phyloP scores from a whole-genome alignment of 1,284 basidiomycete species.

The Lignosus rhinocerotis region DNA sequence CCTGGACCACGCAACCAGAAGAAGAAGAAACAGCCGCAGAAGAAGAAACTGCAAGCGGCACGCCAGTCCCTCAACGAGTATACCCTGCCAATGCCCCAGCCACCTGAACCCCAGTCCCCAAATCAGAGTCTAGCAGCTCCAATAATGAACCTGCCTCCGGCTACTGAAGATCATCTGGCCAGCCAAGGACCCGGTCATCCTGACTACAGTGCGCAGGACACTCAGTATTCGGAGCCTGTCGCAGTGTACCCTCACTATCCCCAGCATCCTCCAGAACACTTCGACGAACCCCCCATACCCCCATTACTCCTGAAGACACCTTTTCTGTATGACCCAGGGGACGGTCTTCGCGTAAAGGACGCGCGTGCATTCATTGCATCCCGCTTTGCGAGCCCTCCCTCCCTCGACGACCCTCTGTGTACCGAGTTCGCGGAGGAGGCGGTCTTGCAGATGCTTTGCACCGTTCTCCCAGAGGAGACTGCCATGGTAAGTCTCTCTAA shows the following conservation, averaged over 20 bases:
- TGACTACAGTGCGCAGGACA: not conserved
- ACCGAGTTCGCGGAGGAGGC: conserved; percentile 74
- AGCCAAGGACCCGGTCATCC: not conserved
- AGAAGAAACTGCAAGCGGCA: conserved; percentile 30
- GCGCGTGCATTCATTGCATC: conserved; percentile 58
- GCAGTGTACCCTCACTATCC: not conserved
- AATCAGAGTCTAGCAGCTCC: not conserved
- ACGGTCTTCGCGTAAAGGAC: conserved; percentile 71
- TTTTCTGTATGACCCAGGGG: conserved; percentile 73
- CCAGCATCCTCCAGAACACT: conserved; percentile 1
- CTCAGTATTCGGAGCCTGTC: not conserved
- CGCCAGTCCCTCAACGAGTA: not conserved
- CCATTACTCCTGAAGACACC: conserved; percentile 39
- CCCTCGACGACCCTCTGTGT: conserved; percentile 60
- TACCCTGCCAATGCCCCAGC: not conserved
- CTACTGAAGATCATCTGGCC: not conserved
- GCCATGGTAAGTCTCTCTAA: conserved; percentile 52
- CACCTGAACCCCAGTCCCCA: not conserved
- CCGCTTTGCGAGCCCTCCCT: conserved; percentile 63
- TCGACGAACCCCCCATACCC: conserved; percentile 24
- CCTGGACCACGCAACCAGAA: conserved; percentile 49
- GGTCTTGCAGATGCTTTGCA: conserved; percentile 67
- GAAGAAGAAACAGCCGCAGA: conserved; percentile 40
- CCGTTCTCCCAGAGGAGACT: conserved; percentile 67
- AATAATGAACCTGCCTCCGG: not conserved